Conservation (phyloP, 805 yeast genomes). For the Wickerhamiella musiphila region DNA sequence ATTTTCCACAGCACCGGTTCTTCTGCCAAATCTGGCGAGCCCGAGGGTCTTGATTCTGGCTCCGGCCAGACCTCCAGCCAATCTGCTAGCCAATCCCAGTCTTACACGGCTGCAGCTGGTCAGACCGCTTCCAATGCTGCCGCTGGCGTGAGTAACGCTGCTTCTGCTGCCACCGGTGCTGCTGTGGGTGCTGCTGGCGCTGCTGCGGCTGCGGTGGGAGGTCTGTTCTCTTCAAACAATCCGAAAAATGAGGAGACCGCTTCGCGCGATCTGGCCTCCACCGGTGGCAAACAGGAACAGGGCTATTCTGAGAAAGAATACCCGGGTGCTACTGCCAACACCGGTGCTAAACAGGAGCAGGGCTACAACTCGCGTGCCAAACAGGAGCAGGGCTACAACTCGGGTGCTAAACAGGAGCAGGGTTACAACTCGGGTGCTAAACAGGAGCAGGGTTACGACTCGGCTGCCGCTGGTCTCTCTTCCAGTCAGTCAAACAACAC, state of each 20-base stretch:
- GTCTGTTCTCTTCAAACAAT: background rate
- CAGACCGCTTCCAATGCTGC: constrained; percentile 7
- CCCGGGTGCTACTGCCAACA: constrained; percentile 1
- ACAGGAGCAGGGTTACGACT: background rate
- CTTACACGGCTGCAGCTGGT: constrained; percentile 7
- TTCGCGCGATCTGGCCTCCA: background rate
- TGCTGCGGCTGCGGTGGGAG: background rate
- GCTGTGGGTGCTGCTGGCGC: constrained; percentile 2
- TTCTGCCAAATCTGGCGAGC: constrained; percentile 6
- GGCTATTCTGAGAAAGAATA: constrained; percentile 2
- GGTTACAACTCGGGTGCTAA: background rate
- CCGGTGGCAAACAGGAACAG: background rate
- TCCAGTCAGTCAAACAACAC: background rate
- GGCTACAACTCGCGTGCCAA: background rate
- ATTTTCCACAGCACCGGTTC: background rate
- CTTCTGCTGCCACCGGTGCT: background rate
- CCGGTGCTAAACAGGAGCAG: background rate
- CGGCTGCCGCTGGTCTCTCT: background rate
- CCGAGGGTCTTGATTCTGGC: constrained; percentile 8
- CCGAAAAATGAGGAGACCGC: background rate
- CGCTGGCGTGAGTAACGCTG: constrained; percentile 6
- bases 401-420: background rate
- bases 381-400: background rate
- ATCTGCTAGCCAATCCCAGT: constrained; percentile 7
- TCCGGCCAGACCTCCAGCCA: constrained; percentile 7